A percentile compares a stretch with the other conserved stretches of the same genome.
phyloP scores from a whole-genome alignment of 139 green algal species.

The Auxenochlorella protothecoides region DNA sequence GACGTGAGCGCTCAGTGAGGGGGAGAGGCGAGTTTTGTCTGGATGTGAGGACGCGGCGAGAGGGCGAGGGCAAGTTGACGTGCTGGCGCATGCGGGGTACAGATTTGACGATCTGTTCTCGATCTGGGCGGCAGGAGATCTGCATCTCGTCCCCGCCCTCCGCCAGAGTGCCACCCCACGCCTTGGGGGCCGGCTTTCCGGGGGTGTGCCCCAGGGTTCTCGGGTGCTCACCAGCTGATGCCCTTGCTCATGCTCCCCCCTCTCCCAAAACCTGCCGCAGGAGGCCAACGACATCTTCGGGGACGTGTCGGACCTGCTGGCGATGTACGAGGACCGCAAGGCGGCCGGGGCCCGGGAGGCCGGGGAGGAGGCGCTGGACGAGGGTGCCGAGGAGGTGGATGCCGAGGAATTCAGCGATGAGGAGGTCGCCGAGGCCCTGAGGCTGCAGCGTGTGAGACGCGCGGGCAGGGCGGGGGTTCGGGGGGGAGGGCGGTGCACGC shows the following conservation, averaged over 20 bases:
- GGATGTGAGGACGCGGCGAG: no score
- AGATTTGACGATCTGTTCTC: no score
- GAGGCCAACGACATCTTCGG: slow-evolving; percentile 81
- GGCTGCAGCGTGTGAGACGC: slow-evolving; percentile 1
- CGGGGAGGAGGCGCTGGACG: slow-evolving; percentile 21
- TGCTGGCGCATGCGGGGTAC: no score
- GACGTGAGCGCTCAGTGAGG: slow-evolving; percentile 18
- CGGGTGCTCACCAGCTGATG: no score
- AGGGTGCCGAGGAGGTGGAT: slow-evolving; percentile 15
- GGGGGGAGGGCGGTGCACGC: background rate
- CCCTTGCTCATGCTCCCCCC: no score
- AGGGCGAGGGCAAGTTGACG: no score
- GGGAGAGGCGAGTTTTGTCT: no score
- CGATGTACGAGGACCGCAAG: slow-evolving; percentile 32
- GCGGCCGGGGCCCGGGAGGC: background rate
- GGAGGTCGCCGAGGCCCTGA: slow-evolving; percentile 31
- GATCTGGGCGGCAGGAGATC: no score
- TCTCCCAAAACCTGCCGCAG: slow-evolving; percentile 10
- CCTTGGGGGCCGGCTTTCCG: no score
- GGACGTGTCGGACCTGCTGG: slow-evolving; percentile 51
- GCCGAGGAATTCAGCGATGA: slow-evolving; percentile 25
- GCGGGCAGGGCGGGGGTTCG: background rate
- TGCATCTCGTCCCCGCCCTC: no score
- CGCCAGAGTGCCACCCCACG: no score
- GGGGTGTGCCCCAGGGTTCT: no score